Percentiles rank a stretch among this genome's conserved stretches.
Conservation (phyloP, 345 rosid species). For the Barbarea vulgaris region DNA sequence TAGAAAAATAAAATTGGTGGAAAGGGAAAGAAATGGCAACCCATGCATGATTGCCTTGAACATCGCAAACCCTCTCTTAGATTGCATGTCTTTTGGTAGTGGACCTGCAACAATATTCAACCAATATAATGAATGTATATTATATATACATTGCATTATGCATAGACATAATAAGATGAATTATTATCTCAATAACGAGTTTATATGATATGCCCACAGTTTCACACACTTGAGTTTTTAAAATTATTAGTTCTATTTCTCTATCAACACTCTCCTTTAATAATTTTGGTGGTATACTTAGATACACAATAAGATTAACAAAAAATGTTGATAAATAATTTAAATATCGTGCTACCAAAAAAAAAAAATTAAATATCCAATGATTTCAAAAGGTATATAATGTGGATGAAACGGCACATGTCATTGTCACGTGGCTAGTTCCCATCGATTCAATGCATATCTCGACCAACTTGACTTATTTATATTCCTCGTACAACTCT, state of each 20-base stretch:
- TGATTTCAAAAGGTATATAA: slow-evolving; percentile 19
- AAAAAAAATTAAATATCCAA: not conserved
- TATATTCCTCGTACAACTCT: slow-evolving; percentile 44
- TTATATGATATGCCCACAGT: slow-evolving; percentile 40
- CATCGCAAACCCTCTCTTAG: slow-evolving; percentile 36
- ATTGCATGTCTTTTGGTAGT: slow-evolving; percentile 40
- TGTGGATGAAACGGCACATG: slow-evolving; percentile 35
- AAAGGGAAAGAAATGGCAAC: slow-evolving; percentile 37
- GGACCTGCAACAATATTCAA: slow-evolving; percentile 30
- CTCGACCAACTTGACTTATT: slow-evolving; percentile 38
- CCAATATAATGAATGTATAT: not conserved
- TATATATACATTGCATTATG: slow-evolving; percentile 27
- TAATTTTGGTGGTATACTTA: not conserved
- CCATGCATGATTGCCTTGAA: slow-evolving; percentile 47
- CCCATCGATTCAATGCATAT: slow-evolving; percentile 39
- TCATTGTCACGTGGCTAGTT: slow-evolving; percentile 37
- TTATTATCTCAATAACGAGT: slow-evolving; percentile 37
- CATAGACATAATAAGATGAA: slow-evolving; percentile 12
- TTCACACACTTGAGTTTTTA: slow-evolving; percentile 17
- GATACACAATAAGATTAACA: not conserved
- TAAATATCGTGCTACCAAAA: not conserved
- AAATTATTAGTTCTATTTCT: not conserved
- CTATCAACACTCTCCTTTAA: not conserved
- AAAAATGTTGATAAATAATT: slow-evolving; percentile 4
- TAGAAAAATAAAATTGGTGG: not conserved